Conservation (phyloP, 805 yeast species). For the Metschnikowia baotianmanensis region DNA sequence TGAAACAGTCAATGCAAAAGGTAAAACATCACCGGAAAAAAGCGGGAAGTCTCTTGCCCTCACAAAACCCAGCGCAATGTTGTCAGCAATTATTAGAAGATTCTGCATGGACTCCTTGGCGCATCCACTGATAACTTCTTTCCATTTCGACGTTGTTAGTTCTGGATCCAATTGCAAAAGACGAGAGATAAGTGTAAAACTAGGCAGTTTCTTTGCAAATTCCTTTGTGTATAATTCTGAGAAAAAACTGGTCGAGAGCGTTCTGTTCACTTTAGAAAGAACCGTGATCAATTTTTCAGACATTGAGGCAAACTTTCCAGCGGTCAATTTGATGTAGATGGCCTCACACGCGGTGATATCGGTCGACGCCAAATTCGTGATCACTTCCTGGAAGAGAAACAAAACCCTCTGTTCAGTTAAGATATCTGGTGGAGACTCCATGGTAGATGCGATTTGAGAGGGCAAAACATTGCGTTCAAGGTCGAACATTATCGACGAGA, state of each 20-base stretch:
- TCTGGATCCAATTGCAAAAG: conserved; percentile 56
- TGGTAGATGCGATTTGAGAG: conserved; percentile 3
- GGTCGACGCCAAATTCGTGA: conserved; percentile 27
- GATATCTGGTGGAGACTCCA: conserved; percentile 1
- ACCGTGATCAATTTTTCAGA: conserved; percentile 44
- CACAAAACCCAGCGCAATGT: conserved; percentile 46
- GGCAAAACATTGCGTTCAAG: conserved; percentile 6
- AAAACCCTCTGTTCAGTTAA: conserved; percentile 6
- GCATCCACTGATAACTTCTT: conserved; percentile 26
- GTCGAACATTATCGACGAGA: conserved; percentile 9
- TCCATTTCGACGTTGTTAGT: conserved; percentile 48
- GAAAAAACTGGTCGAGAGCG: conserved; percentile 53
- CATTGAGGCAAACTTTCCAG: conserved; percentile 31
- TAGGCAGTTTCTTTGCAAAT: conserved; percentile 20
- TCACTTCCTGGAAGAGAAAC: conserved; percentile 27
- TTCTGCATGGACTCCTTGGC: background rate
- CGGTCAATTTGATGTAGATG: conserved; percentile 43
- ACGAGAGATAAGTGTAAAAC: conserved; percentile 47
- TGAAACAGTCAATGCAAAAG: conserved; percentile 21
- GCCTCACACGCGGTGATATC: conserved; percentile 46
- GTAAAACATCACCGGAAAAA: conserved; percentile 49
- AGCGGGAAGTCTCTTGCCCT: conserved; percentile 56
- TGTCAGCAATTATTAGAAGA: conserved; percentile 21
- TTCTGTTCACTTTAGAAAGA: conserved; percentile 50
- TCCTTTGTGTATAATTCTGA: conserved; percentile 36